phyloP scores from a whole-genome alignment of 495 filamentous ascomycete species.

The Haplographium delicatum region DNA sequence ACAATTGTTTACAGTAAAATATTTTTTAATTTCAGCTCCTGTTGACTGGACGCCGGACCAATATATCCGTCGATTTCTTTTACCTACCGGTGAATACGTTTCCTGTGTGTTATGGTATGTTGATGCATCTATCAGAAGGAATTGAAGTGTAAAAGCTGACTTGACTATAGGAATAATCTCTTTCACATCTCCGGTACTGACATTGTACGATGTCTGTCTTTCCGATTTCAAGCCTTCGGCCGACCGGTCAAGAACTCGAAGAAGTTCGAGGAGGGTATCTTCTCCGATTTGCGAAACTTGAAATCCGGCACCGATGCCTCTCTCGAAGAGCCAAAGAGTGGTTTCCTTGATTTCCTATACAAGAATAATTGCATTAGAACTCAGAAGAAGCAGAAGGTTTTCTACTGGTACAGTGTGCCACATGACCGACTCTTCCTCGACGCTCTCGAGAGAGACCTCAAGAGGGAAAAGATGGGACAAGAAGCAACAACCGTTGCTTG shows the following conservation, averaged over 20 bases:
- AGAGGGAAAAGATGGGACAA: slow-evolving; percentile 98
- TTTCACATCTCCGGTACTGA: slow-evolving; percentile 99
- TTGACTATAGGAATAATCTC: slow-evolving; percentile 79
- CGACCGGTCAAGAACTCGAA: slow-evolving; percentile 99
- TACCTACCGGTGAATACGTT: slow-evolving; percentile 97
- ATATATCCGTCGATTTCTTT: slow-evolving; percentile 89
- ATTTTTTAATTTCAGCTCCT: slow-evolving; percentile 97
- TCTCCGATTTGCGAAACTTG: slow-evolving; percentile 95
- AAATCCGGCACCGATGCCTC: slow-evolving; percentile 99
- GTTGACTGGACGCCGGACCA: slow-evolving; percentile 97
- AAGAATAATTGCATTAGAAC: slow-evolving; percentile 99
- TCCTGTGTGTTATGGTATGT: slow-evolving; percentile 93
- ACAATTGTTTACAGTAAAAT: slow-evolving; percentile 68
- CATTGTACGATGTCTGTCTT: slow-evolving; percentile 96
- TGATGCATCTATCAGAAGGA: slow-evolving; percentile 1
- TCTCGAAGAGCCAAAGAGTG: slow-evolving; percentile 96
- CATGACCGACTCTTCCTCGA: slow-evolving; percentile 97
- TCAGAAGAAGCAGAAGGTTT: slow-evolving; percentile 99
- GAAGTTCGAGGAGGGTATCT: slow-evolving; percentile 99
- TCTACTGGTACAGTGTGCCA: slow-evolving; percentile 99
- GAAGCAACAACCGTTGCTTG: slow-evolving; percentile 95
- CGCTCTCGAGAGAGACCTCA: slow-evolving; percentile 92
- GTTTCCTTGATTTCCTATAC: slow-evolving; percentile 97
- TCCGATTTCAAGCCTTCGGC: slow-evolving; percentile 97
- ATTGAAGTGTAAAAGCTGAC: slow-evolving; percentile 20